Percentiles rank a stretch among this genome's conserved stretches.
Evolutionary conservation across 345 rosid genomes (phyloP).

Genomic region (Linum tenue): DNA sequence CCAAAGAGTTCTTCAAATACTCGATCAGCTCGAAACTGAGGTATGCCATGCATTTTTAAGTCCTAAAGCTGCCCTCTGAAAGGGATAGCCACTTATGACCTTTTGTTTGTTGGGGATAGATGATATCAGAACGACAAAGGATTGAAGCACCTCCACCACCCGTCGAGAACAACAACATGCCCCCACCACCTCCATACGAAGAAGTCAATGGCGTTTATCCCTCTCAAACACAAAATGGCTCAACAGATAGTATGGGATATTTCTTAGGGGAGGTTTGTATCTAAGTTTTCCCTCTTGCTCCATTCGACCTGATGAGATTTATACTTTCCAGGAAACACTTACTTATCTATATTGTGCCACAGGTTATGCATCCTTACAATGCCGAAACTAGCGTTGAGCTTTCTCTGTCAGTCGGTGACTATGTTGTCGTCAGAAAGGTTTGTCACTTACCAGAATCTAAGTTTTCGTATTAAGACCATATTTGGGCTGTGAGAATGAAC

Average conservation of each 20-base stretch:
- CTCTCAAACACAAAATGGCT: slow-evolving; percentile 53
- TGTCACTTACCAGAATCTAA: slow-evolving; percentile 6
- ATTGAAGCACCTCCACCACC: slow-evolving; percentile 72
- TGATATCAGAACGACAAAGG: slow-evolving; percentile 59
- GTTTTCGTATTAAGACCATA: background rate
- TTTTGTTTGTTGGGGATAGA: slow-evolving; percentile 29
- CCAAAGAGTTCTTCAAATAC: slow-evolving; percentile 74
- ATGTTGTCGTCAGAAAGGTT: slow-evolving; percentile 92
- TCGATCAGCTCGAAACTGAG: slow-evolving; percentile 73
- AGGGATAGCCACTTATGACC: background rate
- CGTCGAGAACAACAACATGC: slow-evolving; percentile 40
- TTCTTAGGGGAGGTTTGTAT: slow-evolving; percentile 82
- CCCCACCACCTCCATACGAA: slow-evolving; percentile 82
- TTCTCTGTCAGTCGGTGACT: slow-evolving; percentile 71
- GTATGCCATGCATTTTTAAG: slow-evolving; percentile 25
- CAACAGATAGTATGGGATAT: slow-evolving; percentile 72
- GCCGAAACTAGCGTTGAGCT: slow-evolving; percentile 77
- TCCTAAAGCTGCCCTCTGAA: background rate
- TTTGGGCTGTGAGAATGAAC: background rate
- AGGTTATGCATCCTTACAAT: slow-evolving; percentile 75
- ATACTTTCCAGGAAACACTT: background rate
- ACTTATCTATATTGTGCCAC: slow-evolving; percentile 9
- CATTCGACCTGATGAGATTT: background rate
- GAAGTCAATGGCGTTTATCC: slow-evolving; percentile 68
- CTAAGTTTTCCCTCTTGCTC: background rate